Evolutionary conservation across 352 stramenopile species (phyloP), one percentile per base, ranked within the genome.

Genomic region (Phytophthora europaea): DNA sequence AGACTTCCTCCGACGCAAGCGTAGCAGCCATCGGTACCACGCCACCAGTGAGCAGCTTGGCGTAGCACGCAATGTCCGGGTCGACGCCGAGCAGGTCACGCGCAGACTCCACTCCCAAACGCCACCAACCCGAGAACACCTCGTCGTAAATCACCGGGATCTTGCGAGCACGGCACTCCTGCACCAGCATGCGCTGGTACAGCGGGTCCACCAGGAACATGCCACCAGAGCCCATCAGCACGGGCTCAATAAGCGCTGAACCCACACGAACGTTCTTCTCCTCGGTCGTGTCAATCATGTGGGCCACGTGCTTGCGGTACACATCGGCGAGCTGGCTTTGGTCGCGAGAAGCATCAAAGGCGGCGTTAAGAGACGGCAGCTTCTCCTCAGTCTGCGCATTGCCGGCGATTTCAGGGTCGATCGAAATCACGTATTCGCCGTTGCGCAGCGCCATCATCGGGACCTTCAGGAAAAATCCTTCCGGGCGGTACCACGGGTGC

Each of bases 91-190:
- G 79, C 40, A 98, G 61, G 61, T 98, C 93, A 38, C 91, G 86
- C 15, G 82, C 90, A 16, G 88, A 95, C 68, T 96, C 75, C 9
- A 95, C 89, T 31, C 94, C 94, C 15, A 98, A 80, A 52, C 94
- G 92, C 87, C 91, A 97, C 77, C 96, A 94, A 2, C 94, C 94
- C 15, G 90, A 97, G 52, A 97, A 97, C 12, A 98, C 90, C 65
- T 98, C 94, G 67, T 98, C 94, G 68, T 94, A 98, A 63, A 98
- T 92, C 18, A 98, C 85, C 4, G 93, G 92, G 47, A 98, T 96
- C 60, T 87, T 82, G 38, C 85, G 88, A 40, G 70, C 71, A 36
- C 77, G 87, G 55, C 85, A 94, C 58, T 95, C 83, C 38, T 94
- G 76, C 22, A 98, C 92, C 4, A 95, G 76, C n/a, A 94, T 79